A percentile compares a stretch with the other conserved stretches of the same genome.
Conservation (phyloP, 2,329 filamentous ascomycete species). For the Acephala macrosclerotiorum region DNA sequence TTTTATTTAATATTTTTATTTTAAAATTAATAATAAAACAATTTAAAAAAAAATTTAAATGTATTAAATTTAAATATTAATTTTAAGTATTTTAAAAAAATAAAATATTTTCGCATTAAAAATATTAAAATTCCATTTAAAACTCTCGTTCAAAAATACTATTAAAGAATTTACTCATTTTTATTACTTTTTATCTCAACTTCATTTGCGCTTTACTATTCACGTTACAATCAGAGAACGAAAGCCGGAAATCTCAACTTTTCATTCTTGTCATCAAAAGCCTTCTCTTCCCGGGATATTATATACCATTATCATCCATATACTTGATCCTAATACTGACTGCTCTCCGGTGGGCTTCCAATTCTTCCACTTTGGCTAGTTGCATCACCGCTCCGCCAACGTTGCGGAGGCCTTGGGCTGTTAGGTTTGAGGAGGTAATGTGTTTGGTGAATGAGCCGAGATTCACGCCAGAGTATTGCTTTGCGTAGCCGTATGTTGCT, state of each 20-base stretch:
- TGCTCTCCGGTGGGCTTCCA: conserved; percentile 88
- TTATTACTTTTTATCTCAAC: too few relatives aligned
- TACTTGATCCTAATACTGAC: conserved; percentile 68
- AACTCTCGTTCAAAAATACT: too few relatives aligned
- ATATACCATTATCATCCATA: conserved; percentile 45
- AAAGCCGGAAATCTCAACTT: neutral
- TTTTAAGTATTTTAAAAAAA: too few relatives aligned
- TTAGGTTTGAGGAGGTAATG: conserved; percentile 93
- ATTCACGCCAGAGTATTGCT: conserved; percentile 98
- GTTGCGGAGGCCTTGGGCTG: conserved; percentile 82
- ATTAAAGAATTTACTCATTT: too few relatives aligned
- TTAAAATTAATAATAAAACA: too few relatives aligned
- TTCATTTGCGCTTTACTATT: too few relatives aligned
- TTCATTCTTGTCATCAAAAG: neutral
- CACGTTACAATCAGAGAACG: too few relatives aligned
- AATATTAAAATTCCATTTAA: too few relatives aligned
- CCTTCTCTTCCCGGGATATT: neutral
- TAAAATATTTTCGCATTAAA: too few relatives aligned
- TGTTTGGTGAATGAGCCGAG: conserved; percentile 96
- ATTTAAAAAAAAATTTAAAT: too few relatives aligned
- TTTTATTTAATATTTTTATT: too few relatives aligned
- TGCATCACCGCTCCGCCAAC: conserved; percentile 93
- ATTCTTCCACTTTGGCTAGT: conserved; percentile 89
- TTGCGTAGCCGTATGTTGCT: conserved; percentile 98
- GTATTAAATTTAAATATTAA: too few relatives aligned